Conservation (phyloP, 768 basidiomycete species). For the Coprinellus micaceus region DNA sequence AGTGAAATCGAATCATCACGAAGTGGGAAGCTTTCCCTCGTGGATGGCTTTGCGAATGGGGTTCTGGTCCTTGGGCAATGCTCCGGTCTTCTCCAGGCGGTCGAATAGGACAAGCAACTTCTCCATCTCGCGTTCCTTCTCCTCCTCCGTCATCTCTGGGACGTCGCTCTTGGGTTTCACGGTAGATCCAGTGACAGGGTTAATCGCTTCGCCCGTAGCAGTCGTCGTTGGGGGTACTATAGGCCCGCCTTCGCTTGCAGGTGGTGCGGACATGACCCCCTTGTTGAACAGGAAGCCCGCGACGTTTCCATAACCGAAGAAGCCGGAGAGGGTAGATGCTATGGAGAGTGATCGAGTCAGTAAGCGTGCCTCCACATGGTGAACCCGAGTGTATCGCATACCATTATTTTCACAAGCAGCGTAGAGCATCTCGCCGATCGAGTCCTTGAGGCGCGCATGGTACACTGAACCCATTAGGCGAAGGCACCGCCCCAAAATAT, state of each 20-base stretch:
- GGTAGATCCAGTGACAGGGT: constrained; percentile 84
- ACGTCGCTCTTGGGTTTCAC: constrained; percentile 34
- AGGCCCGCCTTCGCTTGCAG: constrained; percentile 25
- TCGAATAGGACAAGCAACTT: constrained; percentile 90
- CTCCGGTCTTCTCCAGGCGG: constrained; percentile 74
- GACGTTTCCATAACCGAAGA: constrained; percentile 93
- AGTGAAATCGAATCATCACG: background rate
- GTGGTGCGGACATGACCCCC: constrained; percentile 69
- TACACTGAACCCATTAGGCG: constrained; percentile 74
- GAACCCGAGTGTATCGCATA: constrained; percentile 16
- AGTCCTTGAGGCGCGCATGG: constrained; percentile 66
- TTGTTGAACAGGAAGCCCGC: constrained; percentile 93
- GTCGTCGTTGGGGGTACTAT: constrained; percentile 32
- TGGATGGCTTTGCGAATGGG: constrained; percentile 71
- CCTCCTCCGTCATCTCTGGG: constrained; percentile 85
- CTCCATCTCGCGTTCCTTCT: constrained; percentile 93
- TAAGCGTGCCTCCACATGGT: constrained; percentile 1
- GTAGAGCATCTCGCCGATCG: constrained; percentile 85
- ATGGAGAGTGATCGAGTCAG: background rate
- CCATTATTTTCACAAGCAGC: constrained; percentile 76
- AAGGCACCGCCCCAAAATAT: constrained; percentile 75
- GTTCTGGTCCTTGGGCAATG: constrained; percentile 60
- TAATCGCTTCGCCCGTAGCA: constrained; percentile 47
- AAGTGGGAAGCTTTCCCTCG: constrained; percentile 29
- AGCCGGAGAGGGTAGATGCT: constrained; percentile 69